Evolutionary conservation across 2,329 filamentous ascomycete genomes (phyloP).

Genomic region (Elsinoe perseae): DNA sequence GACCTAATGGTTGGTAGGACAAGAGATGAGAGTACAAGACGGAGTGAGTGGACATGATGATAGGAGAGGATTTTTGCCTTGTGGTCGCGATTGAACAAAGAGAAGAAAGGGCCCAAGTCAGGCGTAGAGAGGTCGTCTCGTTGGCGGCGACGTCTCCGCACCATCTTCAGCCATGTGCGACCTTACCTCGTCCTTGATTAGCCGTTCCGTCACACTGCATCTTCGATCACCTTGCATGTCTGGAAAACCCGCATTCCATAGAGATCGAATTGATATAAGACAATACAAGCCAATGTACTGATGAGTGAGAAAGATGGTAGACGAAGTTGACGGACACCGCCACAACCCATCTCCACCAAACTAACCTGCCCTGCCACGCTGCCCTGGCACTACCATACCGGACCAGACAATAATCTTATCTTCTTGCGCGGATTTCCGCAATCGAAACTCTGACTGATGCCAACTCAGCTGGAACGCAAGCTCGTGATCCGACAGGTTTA

Average conservation of each 20-base stretch:
- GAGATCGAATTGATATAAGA: too few species aligned
- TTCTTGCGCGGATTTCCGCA: slow-evolving; percentile 6
- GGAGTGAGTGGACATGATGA: background rate
- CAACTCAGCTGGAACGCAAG: background rate
- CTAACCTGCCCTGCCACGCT: background rate
- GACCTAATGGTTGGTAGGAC: background rate
- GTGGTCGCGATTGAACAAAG: background rate
- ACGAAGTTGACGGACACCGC: background rate
- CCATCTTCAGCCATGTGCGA: background rate
- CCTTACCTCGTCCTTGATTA: background rate
- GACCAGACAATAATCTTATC: background rate
- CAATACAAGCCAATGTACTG: background rate
- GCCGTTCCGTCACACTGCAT: background rate
- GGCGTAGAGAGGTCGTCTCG: background rate
- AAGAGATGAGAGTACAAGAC: background rate
- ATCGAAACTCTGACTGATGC: background rate
- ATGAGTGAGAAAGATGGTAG: background rate
- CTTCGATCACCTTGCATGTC: background rate
- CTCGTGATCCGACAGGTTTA: slow-evolving; percentile 7
- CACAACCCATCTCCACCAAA: background rate
- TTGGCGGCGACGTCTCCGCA: background rate
- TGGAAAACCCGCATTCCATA: too few species aligned
- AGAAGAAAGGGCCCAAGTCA: slow-evolving; percentile 1
- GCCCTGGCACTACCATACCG: background rate
- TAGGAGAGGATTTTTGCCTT: background rate